Conservation (phyloP, 164 flowering plant species). For the Nymphaea thermarum region DNA sequence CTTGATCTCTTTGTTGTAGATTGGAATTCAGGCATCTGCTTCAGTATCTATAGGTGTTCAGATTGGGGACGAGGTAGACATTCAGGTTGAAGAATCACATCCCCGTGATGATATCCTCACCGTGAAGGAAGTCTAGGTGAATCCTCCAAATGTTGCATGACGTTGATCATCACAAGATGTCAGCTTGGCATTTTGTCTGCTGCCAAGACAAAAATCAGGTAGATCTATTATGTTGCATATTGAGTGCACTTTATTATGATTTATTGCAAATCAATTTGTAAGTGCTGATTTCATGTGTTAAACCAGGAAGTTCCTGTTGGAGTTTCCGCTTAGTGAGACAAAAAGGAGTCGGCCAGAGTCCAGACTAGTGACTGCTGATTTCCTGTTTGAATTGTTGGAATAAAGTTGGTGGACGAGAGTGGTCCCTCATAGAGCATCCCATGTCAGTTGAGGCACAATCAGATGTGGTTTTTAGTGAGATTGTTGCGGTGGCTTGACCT, state of each 20-base stretch:
- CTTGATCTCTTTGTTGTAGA: constrained; percentile 28
- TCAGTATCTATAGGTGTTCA: constrained; percentile 63
- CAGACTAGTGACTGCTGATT: too few relatives aligned
- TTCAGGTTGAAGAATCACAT: constrained; percentile 77
- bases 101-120: constrained; percentile 73
- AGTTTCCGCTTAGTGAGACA: too few relatives aligned
- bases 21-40: constrained; percentile 77
- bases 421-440: too few relatives aligned
- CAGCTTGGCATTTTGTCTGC: neutral
- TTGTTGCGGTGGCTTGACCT: too few relatives aligned
- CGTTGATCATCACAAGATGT: neutral
- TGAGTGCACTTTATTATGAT: neutral
- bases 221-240: neutral
- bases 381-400: too few relatives aligned
- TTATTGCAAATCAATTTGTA: neutral
- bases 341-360: too few relatives aligned
- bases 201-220: neutral
- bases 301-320: too few relatives aligned
- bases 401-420: too few relatives aligned
- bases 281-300: neutral
- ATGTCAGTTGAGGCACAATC: too few relatives aligned
- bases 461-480: too few relatives aligned
- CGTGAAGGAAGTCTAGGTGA: constrained; percentile 37
- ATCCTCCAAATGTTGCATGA: neutral
- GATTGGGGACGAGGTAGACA: constrained; percentile 78